Conservation (phyloP, 176 grass and related monocot genomes). For the Musa acuminata region DNA sequence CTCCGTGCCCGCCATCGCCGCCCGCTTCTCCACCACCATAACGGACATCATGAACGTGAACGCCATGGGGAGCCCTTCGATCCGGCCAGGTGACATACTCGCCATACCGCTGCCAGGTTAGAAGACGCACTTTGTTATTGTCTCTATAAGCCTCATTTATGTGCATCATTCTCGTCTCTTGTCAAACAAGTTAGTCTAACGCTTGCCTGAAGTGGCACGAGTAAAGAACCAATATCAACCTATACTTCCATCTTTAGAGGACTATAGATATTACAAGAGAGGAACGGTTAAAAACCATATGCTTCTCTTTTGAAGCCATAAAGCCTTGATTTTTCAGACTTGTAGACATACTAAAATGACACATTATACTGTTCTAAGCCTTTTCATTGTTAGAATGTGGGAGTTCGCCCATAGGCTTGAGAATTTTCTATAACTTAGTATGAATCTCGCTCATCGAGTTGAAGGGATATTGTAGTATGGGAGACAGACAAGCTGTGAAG, state of each 20-base stretch:
- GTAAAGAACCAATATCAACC: background rate
- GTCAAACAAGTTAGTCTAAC: background rate
- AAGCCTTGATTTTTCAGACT: no score
- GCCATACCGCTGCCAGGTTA: slow-evolving; percentile 11
- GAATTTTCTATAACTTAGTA: no score
- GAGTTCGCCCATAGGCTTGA: no score
- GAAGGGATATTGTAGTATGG: no score
- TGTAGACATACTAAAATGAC: no score
- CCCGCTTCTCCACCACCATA: slow-evolving; percentile 6
- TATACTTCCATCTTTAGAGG: background rate
- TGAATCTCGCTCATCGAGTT: no score
- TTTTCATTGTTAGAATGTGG: no score
- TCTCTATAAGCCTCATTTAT: background rate
- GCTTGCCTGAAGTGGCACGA: background rate
- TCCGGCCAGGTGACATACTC: background rate
- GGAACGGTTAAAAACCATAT: background rate
- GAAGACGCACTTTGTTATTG: background rate
- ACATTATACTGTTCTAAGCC: no score
- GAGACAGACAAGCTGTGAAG: no score
- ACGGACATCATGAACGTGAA: slow-evolving; percentile 15
- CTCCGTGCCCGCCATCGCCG: background rate
- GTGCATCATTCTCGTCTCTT: background rate
- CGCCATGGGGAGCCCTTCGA: slow-evolving; percentile 7
- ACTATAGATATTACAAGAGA: background rate
- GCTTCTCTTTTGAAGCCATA: background rate